phyloP scores from a whole-genome alignment of 2,329 filamentous ascomycete genomes.

The Rhynchosporium secalis region DNA sequence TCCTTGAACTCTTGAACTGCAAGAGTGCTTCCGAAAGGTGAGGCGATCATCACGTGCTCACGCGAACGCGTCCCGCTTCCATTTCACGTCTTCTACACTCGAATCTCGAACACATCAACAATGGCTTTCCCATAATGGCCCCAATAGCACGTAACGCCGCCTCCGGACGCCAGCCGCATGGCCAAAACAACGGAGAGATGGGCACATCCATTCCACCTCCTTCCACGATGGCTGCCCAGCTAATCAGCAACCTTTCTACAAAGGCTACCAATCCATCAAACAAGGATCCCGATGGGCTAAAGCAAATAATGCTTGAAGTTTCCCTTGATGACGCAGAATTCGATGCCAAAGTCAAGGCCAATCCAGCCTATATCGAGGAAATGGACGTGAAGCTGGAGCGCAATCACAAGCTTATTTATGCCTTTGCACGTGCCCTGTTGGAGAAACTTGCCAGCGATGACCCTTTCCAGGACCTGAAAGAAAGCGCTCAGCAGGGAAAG shows the following conservation, averaged over 20 bases:
- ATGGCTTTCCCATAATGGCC: conserved; percentile 35
- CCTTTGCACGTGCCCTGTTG: conserved; percentile 77
- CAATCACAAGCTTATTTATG: conserved; percentile 82
- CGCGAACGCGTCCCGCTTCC: conserved; percentile 25
- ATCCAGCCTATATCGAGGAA: conserved; percentile 40
- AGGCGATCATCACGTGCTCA: conserved; percentile 26
- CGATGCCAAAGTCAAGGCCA: conserved; percentile 37
- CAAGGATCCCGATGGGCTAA: conserved; percentile 61
- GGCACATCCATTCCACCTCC: conserved; percentile 50
- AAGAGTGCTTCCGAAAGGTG: background rate
- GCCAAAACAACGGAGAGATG: conserved; percentile 23
- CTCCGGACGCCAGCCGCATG: conserved; percentile 20
- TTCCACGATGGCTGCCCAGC: conserved; percentile 83
- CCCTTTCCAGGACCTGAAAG: conserved; percentile 58
- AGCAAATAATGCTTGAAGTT: conserved; percentile 63
- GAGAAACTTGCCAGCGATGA: conserved; percentile 68
- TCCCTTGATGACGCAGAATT: conserved; percentile 60
- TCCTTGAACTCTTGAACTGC: background rate
- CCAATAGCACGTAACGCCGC: conserved; percentile 23
- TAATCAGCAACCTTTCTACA: conserved; percentile 77
- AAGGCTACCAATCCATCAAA: conserved; percentile 60
- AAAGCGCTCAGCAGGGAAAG: conserved; percentile 58
- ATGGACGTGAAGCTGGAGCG: conserved; percentile 68
- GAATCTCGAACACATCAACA: conserved; percentile 16
- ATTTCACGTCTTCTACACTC: background rate